Evolutionary conservation across 2,329 filamentous ascomycete genomes (phyloP).

Genomic region (Sarocladiaceae sp.): DNA sequence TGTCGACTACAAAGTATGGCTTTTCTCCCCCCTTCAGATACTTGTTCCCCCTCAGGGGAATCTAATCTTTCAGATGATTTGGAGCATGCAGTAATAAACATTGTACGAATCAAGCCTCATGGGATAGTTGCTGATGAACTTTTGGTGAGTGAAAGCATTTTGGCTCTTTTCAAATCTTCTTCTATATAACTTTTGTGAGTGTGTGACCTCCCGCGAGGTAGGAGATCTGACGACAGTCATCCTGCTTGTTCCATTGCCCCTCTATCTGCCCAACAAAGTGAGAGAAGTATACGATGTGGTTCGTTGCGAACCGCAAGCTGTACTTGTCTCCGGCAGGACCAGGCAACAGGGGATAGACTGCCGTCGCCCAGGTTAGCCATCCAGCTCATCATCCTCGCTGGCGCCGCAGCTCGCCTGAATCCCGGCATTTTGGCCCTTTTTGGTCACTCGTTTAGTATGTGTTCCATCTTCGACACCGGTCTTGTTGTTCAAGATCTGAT

Average conservation of each 20-base stretch:
- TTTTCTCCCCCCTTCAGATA: not conserved
- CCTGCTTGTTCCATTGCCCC: slow-evolving; percentile 57
- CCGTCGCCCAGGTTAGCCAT: slow-evolving; percentile 53
- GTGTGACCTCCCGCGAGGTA: slow-evolving; percentile 29
- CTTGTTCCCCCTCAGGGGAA: not conserved
- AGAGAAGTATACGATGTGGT: too few species aligned
- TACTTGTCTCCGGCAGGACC: too few species aligned
- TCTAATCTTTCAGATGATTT: slow-evolving; percentile 1
- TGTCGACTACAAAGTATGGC: too few species aligned
- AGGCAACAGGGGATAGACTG: slow-evolving; percentile 63
- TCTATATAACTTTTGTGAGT: slow-evolving; percentile 5
- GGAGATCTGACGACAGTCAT: slow-evolving; percentile 48
- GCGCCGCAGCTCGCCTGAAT: slow-evolving; percentile 28
- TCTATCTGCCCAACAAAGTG: slow-evolving; percentile 38
- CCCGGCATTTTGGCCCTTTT: slow-evolving; percentile 18
- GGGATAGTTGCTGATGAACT: too few species aligned
- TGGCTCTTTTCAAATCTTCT: not conserved
- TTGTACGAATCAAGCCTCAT: not conserved
- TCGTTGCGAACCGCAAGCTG: too few species aligned
- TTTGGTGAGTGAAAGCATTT: not conserved
- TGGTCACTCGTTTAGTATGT: slow-evolving; percentile 16
- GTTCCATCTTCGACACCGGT: slow-evolving; percentile 24
- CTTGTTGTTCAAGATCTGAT: not conserved
- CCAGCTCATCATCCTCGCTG: slow-evolving; percentile 61
- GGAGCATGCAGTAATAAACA: not conserved